Base-by-base conservation (phyloP, 345 rosid genomes). In the Carallia brachiata region DNA sequence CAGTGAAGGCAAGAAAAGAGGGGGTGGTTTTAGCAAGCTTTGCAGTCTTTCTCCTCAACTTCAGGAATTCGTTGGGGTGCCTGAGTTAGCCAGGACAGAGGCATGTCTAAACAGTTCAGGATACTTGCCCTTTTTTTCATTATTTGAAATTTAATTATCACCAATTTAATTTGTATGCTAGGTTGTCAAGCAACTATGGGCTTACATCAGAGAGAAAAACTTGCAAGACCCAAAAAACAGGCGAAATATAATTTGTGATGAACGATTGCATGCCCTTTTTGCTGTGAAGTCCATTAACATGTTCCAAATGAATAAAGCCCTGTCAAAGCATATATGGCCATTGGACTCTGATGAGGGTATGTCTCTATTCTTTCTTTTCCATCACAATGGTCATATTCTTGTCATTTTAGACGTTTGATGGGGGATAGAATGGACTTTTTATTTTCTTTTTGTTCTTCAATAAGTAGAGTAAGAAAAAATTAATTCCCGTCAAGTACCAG, bases 121-220 rank as follows among this genome's bases (percentile, higher is more conserved):
- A 44, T 36, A 47, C 15, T 56, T 56, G 39, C 64, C 59, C 4
- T 36, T 60, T 71, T 31, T 67, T 52, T 64, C 34, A 36, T 67
- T 31, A 18, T 30, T 52, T 77, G n/a, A 36, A 37, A 53, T 48
- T 69, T 44, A 44, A 10, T 44, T 12, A 40, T 40, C 48, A 40
- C 4, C 17, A 44, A 44, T 44, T 12, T 44, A 12, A 44, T 12
- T 16, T 44, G 10, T 54, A 47, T 62, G 61, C 54, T 53, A 86
- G 93, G 88, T 85, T 71, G 88, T 85, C 65, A 89, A 86, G 70
- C 76, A 74, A 77, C 68, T 89, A 47, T 89, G 93, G 93, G 67
- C 19, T 34, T 73, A 85, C 75, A 86, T 83, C 73, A 81, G 75
- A 75, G 90, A 72, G 79, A 80, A 86, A 52, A 71, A 81, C 62